Percentiles rank a stretch among this genome's conserved stretches.
Conservation (phyloP, 2,329 filamentous ascomycete genomes). For the Diaporthe sp. region DNA sequence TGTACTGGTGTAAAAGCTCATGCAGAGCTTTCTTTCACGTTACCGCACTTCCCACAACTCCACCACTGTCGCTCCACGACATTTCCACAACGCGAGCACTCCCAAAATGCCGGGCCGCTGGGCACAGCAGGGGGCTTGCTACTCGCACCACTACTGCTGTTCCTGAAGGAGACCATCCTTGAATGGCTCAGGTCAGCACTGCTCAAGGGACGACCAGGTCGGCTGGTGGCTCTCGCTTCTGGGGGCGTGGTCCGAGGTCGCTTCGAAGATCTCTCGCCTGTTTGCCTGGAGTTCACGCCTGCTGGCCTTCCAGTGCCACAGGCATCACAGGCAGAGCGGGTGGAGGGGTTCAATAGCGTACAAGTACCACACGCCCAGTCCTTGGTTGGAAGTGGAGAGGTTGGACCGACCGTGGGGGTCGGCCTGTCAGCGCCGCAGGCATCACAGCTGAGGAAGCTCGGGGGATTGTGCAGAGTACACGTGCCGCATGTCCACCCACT, state of each 20-base stretch:
- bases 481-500: constrained; percentile 64
- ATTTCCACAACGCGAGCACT: constrained; percentile 64
- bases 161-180: constrained; percentile 39
- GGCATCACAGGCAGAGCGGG: constrained; percentile 67
- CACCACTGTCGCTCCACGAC: constrained; percentile 68
- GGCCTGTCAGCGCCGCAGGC: constrained; percentile 64
- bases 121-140: constrained; percentile 38
- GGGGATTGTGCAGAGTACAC: constrained; percentile 70
- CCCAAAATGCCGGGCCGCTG: constrained; percentile 56
- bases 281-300: constrained; percentile 40
- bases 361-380: constrained; percentile 68
- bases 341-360: constrained; percentile 67
- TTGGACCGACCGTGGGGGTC: constrained; percentile 39
- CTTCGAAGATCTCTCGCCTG: constrained; percentile 37
- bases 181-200: constrained; percentile 34
- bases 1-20: constrained; percentile 38
- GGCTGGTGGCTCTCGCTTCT: neutral
- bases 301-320: constrained; percentile 61
- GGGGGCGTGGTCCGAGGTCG: constrained; percentile 28
- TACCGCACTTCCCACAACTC: constrained; percentile 68
- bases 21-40: constrained; percentile 64
- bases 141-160: constrained; percentile 36
- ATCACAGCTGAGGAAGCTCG: constrained; percentile 65
- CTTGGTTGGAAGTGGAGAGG: constrained; percentile 36
- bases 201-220: constrained; percentile 8